These are phyloP conservation scores for Pelargonium citronellum DNA, from an alignment of 441 rosid genomes.

Conservation along the genomic window DNA sequence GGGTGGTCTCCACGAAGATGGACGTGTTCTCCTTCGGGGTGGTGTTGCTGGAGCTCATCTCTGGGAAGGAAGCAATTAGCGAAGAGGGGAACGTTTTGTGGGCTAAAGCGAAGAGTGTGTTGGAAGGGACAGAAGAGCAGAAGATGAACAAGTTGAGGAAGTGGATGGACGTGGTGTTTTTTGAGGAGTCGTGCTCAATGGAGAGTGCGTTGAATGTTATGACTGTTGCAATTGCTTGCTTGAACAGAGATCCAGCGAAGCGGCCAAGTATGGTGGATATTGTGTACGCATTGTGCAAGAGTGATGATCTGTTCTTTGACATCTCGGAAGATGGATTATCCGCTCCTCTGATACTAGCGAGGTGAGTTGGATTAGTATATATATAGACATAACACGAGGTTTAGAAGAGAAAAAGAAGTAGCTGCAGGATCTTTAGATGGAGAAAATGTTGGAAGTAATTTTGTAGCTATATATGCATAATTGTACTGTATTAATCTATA, in stretches of 20 bases:
- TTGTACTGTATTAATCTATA: too few species aligned
- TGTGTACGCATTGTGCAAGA: constrained; percentile 54
- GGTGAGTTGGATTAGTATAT: too few species aligned
- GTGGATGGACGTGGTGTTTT: constrained; percentile 41
- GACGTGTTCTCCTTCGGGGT: constrained; percentile 67
- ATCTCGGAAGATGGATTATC: constrained; percentile 34
- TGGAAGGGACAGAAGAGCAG: constrained; percentile 39
- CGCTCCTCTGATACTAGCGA: constrained; percentile 28
- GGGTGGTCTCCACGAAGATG: constrained; percentile 54
- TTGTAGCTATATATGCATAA: too few species aligned
- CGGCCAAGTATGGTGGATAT: constrained; percentile 64
- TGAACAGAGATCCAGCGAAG: constrained; percentile 41
- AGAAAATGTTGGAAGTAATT: too few species aligned
- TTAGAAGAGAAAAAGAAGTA: too few species aligned
- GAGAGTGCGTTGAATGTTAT: constrained; percentile 47
- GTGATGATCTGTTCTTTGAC: constrained; percentile 42
- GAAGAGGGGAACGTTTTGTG: constrained; percentile 44
- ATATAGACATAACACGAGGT: too few species aligned
- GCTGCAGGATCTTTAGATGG: too few species aligned
- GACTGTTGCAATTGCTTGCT: constrained; percentile 48
- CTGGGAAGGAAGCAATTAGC: constrained; percentile 48
- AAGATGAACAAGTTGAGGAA: constrained; percentile 30
- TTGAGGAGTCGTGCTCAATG: constrained; percentile 31
- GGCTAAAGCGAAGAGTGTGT: constrained; percentile 31
- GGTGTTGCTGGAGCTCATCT: constrained; percentile 56